Conservation (phyloP, 1,139 yeast genomes). For the Pichia sp. region DNA sequence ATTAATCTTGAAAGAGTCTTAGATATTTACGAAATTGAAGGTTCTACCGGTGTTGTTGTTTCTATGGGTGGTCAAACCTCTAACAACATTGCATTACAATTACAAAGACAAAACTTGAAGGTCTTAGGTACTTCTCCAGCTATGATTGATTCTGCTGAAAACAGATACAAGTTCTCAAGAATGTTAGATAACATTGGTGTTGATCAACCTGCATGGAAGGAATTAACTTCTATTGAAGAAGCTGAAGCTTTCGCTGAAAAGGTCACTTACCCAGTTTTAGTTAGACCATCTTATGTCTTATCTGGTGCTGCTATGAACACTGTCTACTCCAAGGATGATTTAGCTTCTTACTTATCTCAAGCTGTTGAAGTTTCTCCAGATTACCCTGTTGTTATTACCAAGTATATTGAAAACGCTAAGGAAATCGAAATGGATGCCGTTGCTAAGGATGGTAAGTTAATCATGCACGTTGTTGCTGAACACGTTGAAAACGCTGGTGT, state of each 20-base stretch:
- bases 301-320: constrained; percentile 99
- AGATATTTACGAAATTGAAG: constrained; percentile 93
- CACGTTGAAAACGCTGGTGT: constrained; percentile 99
- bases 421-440: constrained; percentile 99
- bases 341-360: constrained; percentile 83
- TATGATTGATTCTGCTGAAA: constrained; percentile 98
- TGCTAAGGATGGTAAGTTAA: constrained; percentile 90
- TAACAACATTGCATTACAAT: constrained; percentile 90
- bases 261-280: constrained; percentile 94
- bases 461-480: constrained; percentile 98
- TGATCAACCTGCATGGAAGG: constrained; percentile 99
- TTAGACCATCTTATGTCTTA: constrained; percentile 95
- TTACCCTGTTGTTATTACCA: constrained; percentile 96
- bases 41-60: constrained; percentile 88
- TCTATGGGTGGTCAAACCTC: constrained; percentile 99
- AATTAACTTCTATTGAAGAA: constrained; percentile 88
- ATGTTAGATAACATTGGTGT: constrained; percentile 97
- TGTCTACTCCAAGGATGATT: constrained; percentile 85
- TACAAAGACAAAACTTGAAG: constrained; percentile 94
- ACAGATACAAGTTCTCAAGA: constrained; percentile 96
- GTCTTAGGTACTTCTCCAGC: constrained; percentile 97
- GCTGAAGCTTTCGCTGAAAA: constrained; percentile 91
- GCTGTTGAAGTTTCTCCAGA: constrained; percentile 98
- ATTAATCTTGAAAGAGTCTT: constrained; percentile 92
- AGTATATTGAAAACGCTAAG: constrained; percentile 95